phyloP scores from a whole-genome alignment of 306 rosid genomes.

The Lagenaria siceraria region DNA sequence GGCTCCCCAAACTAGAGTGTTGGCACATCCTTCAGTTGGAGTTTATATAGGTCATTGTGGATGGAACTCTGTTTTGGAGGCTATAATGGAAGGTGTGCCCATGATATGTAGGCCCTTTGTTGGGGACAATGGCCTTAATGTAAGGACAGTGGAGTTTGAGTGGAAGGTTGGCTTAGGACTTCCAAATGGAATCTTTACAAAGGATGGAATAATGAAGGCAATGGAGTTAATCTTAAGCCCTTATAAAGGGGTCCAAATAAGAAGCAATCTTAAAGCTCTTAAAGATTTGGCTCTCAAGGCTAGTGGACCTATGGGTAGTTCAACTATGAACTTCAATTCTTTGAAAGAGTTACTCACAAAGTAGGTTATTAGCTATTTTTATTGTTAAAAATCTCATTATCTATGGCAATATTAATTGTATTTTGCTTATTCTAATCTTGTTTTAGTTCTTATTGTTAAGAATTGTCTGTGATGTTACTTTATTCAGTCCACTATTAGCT shows the following conservation, averaged over 20 bases:
- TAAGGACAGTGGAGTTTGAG: conserved; percentile 15
- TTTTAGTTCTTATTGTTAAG: too few species aligned
- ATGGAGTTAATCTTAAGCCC: conserved; percentile 23
- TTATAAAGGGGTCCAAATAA: conserved; percentile 26
- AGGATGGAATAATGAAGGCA: conserved; percentile 22
- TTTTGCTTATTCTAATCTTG: too few species aligned
- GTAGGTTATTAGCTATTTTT: background rate
- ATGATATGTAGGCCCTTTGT: conserved; percentile 49
- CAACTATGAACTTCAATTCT: conserved; percentile 9
- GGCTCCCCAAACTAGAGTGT: conserved; percentile 46
- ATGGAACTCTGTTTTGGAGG: conserved; percentile 54
- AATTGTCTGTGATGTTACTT: too few species aligned
- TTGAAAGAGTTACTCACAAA: background rate
- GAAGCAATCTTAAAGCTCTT: conserved; percentile 10
- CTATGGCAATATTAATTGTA: too few species aligned
- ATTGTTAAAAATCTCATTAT: too few species aligned
- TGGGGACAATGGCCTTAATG: conserved; percentile 42
- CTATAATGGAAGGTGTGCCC: conserved; percentile 45
- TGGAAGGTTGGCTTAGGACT: conserved; percentile 37
- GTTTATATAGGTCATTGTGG: conserved; percentile 51
- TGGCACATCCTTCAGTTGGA: conserved; percentile 29
- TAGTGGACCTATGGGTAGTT: conserved; percentile 16
- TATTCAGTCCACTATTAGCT: too few species aligned
- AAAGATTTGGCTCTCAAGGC: conserved; percentile 14
- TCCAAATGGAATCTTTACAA: conserved; percentile 31